Conservation (phyloP, 1,284 basidiomycete genomes). For the Grifola frondosa region DNA sequence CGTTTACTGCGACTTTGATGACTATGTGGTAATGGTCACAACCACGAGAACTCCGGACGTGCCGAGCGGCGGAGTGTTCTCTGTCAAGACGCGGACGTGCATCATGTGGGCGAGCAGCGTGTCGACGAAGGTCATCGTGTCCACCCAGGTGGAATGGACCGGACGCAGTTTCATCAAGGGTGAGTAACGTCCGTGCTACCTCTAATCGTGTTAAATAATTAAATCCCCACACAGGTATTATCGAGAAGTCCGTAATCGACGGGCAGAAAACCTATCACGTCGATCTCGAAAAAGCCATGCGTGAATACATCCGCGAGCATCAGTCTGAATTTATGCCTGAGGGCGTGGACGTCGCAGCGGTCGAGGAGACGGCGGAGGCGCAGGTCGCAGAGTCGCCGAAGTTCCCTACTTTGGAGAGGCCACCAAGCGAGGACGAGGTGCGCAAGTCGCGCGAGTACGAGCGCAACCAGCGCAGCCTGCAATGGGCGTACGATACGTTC, state of each 20-base stretch:
- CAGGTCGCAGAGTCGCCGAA: conserved; percentile 14
- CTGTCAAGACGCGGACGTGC: conserved; percentile 92
- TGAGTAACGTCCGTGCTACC: conserved; percentile 34
- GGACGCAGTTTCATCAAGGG: conserved; percentile 96
- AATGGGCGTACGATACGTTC: conserved; percentile 85
- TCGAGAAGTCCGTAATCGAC: conserved; percentile 91
- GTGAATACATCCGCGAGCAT: conserved; percentile 85
- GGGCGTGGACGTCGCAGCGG: conserved; percentile 60
- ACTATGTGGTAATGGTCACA: conserved; percentile 82
- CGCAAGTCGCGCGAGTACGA: conserved; percentile 62
- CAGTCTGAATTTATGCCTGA: conserved; percentile 87
- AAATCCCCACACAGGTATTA: conserved; percentile 64
- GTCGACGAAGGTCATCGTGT: conserved; percentile 80
- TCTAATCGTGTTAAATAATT: not conserved
- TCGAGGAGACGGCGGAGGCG: conserved; percentile 34
- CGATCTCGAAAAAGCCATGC: conserved; percentile 85
- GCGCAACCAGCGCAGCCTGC: conserved; percentile 68
- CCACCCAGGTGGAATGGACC: conserved; percentile 94
- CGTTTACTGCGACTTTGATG: conserved; percentile 80
- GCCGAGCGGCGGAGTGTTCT: conserved; percentile 88
- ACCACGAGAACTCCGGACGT: conserved; percentile 95
- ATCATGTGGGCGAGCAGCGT: conserved; percentile 89
- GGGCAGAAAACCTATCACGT: conserved; percentile 90
- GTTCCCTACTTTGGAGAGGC: conserved; percentile 12
- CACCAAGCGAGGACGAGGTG: conserved; percentile 30